phyloP scores from a whole-genome alignment of 1,139 yeast genomes.

The Pichia sp. region DNA sequence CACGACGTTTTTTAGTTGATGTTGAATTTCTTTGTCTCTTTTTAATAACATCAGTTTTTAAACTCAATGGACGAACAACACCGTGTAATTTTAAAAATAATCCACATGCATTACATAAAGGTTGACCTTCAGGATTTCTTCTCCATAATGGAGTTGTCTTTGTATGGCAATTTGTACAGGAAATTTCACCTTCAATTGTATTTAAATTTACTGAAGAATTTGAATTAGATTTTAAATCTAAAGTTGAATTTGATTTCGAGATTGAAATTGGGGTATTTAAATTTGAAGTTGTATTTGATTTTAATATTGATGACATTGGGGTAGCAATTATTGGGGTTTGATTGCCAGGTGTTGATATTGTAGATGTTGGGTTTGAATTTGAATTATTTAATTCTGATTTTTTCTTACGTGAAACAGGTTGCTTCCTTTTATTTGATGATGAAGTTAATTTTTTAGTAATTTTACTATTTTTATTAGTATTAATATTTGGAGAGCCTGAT shows the following conservation, averaged over 20 bases:
- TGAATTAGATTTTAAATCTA: background rate
- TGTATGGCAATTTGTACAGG: slow-evolving; percentile 86
- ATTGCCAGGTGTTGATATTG: background rate
- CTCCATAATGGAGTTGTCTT: slow-evolving; percentile 95
- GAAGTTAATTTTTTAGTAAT: background rate
- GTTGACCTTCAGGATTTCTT: slow-evolving; percentile 86
- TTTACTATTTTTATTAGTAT: background rate
- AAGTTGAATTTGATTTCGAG: slow-evolving; percentile 1
- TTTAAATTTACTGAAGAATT: background rate
- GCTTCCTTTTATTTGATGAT: background rate
- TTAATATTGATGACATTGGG: background rate
- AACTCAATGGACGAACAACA: slow-evolving; percentile 81
- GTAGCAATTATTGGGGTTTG: background rate
- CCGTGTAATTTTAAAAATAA: slow-evolving; percentile 87
- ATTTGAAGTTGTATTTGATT: background rate
- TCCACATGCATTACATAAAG: slow-evolving; percentile 94
- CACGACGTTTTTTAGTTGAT: slow-evolving; percentile 20
- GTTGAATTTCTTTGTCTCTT: slow-evolving; percentile 45
- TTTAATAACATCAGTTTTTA: slow-evolving; percentile 89
- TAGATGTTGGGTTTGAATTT: background rate
- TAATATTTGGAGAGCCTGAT: background rate
- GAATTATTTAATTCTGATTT: background rate
- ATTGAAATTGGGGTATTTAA: no score
- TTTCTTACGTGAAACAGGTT: background rate
- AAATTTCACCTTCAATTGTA: slow-evolving; percentile 16